Conservation (phyloP, 106 monocot species). For the Acanthochlamys bracteata region DNA sequence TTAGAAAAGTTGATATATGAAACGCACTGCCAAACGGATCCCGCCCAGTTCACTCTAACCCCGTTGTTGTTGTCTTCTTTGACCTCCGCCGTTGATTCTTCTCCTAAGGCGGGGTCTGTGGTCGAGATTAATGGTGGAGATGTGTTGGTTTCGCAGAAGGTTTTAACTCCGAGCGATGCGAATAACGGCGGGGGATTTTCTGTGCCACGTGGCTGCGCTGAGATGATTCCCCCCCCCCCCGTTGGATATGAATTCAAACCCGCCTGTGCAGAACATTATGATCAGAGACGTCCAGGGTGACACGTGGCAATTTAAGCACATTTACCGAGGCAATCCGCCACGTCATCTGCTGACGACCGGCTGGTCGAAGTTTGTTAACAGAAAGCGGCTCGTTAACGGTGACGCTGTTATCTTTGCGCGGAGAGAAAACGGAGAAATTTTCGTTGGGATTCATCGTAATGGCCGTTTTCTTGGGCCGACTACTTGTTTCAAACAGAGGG, state of each 20-base stretch:
- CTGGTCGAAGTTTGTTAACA: constrained; percentile 62
- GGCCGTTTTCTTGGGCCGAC: background rate
- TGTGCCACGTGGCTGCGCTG: constrained; percentile 61
- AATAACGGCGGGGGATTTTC: constrained; percentile 84
- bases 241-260: constrained; percentile 26
- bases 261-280: constrained; percentile 37
- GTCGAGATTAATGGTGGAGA: background rate
- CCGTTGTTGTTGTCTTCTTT: too few relatives aligned
- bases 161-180: constrained; percentile 66
- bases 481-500: too few relatives aligned
- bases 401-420: constrained; percentile 55
- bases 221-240: constrained; percentile 46
- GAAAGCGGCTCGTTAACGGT: constrained; percentile 53
- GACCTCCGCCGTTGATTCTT: constrained; percentile 8
- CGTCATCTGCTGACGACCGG: constrained; percentile 70
- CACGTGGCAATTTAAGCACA: constrained; percentile 56
- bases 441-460: constrained; percentile 37
- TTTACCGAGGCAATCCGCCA: constrained; percentile 59
- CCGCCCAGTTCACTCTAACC: too few relatives aligned
- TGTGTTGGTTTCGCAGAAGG: constrained; percentile 35
- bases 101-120: constrained; percentile 22
- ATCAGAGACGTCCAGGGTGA: constrained; percentile 41
- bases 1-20: too few relatives aligned
- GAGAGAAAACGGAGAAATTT: constrained; percentile 16
- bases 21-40: too few relatives aligned